Evolutionary conservation across 176 grass and related monocot species (phyloP).

Genomic region (Panicum miliaceum): DNA sequence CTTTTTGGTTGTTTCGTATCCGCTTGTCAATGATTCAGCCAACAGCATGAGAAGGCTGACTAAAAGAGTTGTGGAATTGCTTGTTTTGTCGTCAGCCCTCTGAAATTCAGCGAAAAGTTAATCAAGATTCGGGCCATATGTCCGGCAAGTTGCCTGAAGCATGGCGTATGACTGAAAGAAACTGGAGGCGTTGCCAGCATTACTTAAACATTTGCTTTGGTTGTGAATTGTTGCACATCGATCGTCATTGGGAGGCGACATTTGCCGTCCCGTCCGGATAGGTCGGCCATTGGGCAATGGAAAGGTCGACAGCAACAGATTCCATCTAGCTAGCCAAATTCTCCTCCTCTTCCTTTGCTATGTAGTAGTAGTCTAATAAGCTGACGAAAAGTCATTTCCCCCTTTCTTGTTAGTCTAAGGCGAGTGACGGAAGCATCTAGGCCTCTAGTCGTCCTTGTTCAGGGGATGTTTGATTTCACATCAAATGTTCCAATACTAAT

Average conservation of each 20-base stretch:
- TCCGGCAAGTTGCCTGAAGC: background rate
- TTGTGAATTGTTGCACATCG: background rate
- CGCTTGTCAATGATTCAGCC: background rate
- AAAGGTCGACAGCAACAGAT: constrained; percentile 25
- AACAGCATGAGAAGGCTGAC: constrained; percentile 8
- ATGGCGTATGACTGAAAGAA: background rate
- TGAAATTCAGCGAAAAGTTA: background rate
- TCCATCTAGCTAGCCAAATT: constrained; percentile 15
- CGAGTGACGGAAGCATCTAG: background rate
- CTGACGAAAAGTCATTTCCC: background rate
- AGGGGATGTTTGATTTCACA: too few relatives aligned
- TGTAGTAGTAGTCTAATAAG: background rate
- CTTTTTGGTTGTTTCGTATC: background rate
- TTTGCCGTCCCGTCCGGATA: background rate
- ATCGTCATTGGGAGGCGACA: background rate
- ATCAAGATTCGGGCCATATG: background rate
- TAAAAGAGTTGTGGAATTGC: background rate
- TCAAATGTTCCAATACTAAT: too few relatives aligned
- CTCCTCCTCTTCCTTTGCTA: background rate
- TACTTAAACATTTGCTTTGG: background rate
- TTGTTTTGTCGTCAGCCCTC: background rate
- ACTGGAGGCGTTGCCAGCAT: too few relatives aligned
- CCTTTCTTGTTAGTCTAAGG: background rate
- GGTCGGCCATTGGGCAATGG: background rate
- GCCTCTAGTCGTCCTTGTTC: background rate